Percentiles rank a stretch among this genome's conserved stretches.
phyloP scores from a whole-genome alignment of 331 rosid genomes.

The Arachis monticola region DNA sequence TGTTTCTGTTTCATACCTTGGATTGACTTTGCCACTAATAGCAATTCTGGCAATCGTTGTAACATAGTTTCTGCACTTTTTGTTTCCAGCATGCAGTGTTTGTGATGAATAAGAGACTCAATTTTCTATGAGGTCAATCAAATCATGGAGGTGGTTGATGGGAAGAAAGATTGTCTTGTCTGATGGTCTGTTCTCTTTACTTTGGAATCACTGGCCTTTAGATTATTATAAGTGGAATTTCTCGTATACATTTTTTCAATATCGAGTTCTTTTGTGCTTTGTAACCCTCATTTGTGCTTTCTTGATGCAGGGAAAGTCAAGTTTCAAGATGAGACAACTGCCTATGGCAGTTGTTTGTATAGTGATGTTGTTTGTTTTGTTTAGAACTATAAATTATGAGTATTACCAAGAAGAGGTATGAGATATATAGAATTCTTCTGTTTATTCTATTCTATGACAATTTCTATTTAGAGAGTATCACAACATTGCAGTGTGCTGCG shows the following conservation, averaged over 20 bases:
- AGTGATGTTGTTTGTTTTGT: conserved; percentile 66
- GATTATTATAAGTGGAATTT: conserved; percentile 19
- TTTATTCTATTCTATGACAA: background rate
- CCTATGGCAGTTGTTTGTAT: conserved; percentile 68
- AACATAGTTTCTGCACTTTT: conserved; percentile 30
- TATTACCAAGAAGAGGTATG: conserved; percentile 68
- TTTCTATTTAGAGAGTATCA: conserved; percentile 11
- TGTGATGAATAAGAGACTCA: conserved; percentile 57
- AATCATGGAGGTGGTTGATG: conserved; percentile 65
- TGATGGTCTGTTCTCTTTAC: conserved; percentile 60
- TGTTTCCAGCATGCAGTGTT: conserved; percentile 47
- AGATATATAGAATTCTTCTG: background rate
- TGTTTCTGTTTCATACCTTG: conserved; percentile 20
- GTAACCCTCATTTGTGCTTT: conserved; percentile 7
- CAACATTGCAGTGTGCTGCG: background rate
- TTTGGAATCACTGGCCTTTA: conserved; percentile 1
- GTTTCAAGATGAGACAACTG: conserved; percentile 74
- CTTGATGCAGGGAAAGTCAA: conserved; percentile 65
- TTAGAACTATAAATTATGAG: conserved; percentile 79
- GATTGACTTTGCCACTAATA: conserved; percentile 14
- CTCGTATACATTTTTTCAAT: conserved; percentile 11
- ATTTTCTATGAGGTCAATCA: conserved; percentile 66
- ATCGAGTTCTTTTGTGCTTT: conserved; percentile 2
- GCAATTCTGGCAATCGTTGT: background rate
- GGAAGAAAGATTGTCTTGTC: conserved; percentile 52